phyloP scores from a whole-genome alignment of 331 rosid genomes.

The Malus hybrid region DNA sequence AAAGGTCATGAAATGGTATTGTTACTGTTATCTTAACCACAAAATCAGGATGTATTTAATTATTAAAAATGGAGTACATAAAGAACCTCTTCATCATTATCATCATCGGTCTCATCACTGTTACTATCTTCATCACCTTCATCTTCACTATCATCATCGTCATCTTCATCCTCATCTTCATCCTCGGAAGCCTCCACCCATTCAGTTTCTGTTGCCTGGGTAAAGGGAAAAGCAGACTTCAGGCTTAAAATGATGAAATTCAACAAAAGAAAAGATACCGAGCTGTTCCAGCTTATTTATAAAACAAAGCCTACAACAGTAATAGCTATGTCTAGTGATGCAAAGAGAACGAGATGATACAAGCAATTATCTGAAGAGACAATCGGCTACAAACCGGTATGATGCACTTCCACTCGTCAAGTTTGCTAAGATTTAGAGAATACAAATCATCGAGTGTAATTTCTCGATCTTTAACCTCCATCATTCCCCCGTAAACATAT shows the following conservation, averaged over 20 bases:
- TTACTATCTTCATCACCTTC: conserved; percentile 28
- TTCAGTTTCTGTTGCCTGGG: conserved; percentile 81
- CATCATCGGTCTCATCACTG: conserved; percentile 40
- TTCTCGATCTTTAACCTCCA: conserved; percentile 89
- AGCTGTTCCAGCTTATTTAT: neutral
- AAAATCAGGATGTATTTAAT: neutral
- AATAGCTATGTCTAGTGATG: neutral
- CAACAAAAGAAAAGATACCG: neutral
- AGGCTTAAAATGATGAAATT: conserved; percentile 14
- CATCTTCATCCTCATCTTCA: conserved; percentile 64
- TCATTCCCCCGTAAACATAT: conserved; percentile 89
- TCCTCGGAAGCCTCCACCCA: conserved; percentile 92
- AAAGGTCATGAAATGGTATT: neutral
- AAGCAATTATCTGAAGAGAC: conserved; percentile 5
- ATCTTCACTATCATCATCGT: conserved; percentile 33
- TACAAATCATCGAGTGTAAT: conserved; percentile 89
- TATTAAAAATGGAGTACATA: neutral
- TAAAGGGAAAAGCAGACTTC: conserved; percentile 21
- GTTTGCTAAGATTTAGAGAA: conserved; percentile 88
- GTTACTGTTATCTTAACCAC: neutral
- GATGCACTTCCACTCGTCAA: conserved; percentile 98
- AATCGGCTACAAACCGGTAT: conserved; percentile 60
- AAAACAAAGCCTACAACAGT: neutral
- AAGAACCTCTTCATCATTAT: conserved; percentile 62
- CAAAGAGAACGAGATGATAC: neutral